Base-by-base conservation (phyloP, 495 filamentous ascomycete genomes). In the Penicillium turbatum region DNA sequence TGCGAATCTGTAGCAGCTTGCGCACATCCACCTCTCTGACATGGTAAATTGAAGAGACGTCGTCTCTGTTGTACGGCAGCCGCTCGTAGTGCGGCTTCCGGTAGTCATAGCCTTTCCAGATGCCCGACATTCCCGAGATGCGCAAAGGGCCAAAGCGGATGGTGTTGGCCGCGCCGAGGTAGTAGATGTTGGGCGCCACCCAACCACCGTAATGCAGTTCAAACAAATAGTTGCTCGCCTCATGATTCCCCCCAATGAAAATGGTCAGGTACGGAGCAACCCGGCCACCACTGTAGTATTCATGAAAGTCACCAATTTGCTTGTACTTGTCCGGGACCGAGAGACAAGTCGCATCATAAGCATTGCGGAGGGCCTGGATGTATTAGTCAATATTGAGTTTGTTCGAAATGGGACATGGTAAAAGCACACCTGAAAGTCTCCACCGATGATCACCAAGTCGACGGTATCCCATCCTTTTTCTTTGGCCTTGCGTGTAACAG, bases 181-280 rank as follows among this genome's bases (percentile, higher is more conserved):
- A 98, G 75, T 95, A 98, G 46, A 98, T 98, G 48, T 92, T 96
- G 15, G 88, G 91, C 1, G 92, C 92, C 2, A 89, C 93, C 93
- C 93, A 98, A 34, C 93, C 93, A 36, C 93, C 93, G 66, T 97
- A 95, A 73, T 89, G 95, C 3, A 98, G 80, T 64, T 98, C 93
- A 72, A 81, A 90, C 0, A 96, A 67, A 64, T 97, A 79, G 30
- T 86, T 90, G 54, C 87, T 84, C 0, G 93, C 90, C 68, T 98
- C 93, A 57, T 98, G 93, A 64, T 98, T 98, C 7, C 93, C 93
- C 34, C 85, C 92, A 44, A 96, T 81, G 68, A 97, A 97, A 49
- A 97, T 72, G 15, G 95, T 98, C 24, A 93, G 74, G 58, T 88
- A 95, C 0, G 95, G 93, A 0, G 95, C 93, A 37, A 62, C 79